Conservation (phyloP, 2,329 filamentous ascomycete species). For the Alternaria arbusti region DNA sequence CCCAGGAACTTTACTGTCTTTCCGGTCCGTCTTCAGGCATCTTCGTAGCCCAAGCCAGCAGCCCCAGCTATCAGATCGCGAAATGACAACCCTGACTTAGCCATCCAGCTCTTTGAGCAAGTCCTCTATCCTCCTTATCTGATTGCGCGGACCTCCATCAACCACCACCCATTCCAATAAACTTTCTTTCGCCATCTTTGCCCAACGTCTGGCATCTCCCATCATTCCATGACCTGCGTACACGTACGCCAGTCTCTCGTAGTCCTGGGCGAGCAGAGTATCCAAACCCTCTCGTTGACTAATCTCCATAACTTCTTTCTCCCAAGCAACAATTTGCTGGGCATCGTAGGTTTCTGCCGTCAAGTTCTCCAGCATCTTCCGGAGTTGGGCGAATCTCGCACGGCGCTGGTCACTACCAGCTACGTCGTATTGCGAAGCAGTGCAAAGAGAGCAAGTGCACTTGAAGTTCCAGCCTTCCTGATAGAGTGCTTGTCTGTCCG, state of each 20-base stretch:
- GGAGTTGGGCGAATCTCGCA: constrained; percentile 22
- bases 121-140: constrained; percentile 23
- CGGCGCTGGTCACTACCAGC: constrained; percentile 27
- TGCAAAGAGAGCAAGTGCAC: constrained; percentile 31
- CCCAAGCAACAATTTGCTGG: constrained; percentile 29
- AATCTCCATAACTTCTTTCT: constrained; percentile 31
- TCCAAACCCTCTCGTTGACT: constrained; percentile 28
- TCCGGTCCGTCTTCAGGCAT: background rate
- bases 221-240: constrained; percentile 25
- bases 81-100: background rate
- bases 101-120: constrained; percentile 23
- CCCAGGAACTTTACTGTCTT: background rate
- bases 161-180: constrained; percentile 28
- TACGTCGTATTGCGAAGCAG: constrained; percentile 17
- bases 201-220: constrained; percentile 25
- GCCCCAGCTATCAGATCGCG: background rate
- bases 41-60: background rate
- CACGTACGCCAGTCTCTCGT: constrained; percentile 36
- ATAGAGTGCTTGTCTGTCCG: constrained; percentile 26
- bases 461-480: constrained; percentile 30
- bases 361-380: constrained; percentile 18
- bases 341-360: constrained; percentile 30
- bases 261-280: constrained; percentile 26
- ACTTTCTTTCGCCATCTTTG: constrained; percentile 24
- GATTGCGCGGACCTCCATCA: constrained; percentile 19